phyloP scores from a whole-genome alignment of 176 grass and related monocot species.

The Aegilops tauschii region DNA sequence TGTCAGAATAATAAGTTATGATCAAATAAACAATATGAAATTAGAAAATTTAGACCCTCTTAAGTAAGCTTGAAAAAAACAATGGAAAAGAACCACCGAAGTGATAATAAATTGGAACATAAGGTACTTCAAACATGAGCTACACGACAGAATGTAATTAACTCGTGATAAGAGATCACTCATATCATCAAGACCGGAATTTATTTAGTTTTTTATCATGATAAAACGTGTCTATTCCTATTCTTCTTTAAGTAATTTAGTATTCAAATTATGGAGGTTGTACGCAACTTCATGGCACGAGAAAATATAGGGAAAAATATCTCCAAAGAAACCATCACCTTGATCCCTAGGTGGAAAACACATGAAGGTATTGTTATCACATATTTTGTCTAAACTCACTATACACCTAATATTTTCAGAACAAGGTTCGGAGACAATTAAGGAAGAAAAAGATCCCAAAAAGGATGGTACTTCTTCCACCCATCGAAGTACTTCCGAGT shows the following conservation, averaged over 20 bases:
- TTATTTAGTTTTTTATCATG: not conserved
- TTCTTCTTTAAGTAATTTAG: no score
- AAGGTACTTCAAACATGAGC: slow-evolving; percentile 9
- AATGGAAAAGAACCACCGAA: not conserved
- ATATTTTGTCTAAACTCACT: slow-evolving; percentile 23
- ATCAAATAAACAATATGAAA: not conserved
- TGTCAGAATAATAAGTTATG: not conserved
- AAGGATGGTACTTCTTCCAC: slow-evolving; percentile 68
- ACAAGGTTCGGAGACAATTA: slow-evolving; percentile 38
- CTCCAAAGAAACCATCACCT: no score
- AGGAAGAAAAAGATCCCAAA: slow-evolving; percentile 62
- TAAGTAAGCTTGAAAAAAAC: not conserved
- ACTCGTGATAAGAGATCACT: not conserved
- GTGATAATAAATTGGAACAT: not conserved
- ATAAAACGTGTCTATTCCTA: no score
- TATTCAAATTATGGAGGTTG: not conserved
- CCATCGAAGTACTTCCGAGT: slow-evolving; percentile 58
- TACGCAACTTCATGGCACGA: not conserved
- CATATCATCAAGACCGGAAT: not conserved
- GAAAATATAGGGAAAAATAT: not conserved
- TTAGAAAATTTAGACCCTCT: not conserved
- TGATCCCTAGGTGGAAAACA: not conserved
- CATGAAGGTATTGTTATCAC: not conserved
- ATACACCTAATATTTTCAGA: slow-evolving; percentile 52
- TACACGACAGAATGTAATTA: not conserved